A percentile compares a stretch with the other conserved stretches of the same genome.
Conservation (phyloP, 2,329 filamentous ascomycete species). For the Dichotomopilus funicola region DNA sequence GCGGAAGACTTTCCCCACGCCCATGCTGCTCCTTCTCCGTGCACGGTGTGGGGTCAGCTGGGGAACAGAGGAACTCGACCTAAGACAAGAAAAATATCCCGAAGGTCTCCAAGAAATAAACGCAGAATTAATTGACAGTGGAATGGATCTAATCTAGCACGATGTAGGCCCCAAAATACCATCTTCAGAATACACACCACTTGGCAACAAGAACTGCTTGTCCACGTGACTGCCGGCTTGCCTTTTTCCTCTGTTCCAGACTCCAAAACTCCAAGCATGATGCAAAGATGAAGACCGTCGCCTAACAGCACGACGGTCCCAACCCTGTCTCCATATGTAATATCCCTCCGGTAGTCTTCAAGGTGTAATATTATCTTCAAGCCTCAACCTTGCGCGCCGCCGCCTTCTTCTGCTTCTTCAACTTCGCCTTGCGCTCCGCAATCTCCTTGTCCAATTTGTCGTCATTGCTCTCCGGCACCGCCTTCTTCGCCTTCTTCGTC, state of each 20-base stretch:
- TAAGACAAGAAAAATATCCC: too few relatives aligned
- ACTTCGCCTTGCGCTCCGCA: constrained; percentile 49
- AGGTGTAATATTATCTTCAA: background rate
- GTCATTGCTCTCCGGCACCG: constrained; percentile 42
- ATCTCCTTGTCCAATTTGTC: constrained; percentile 52
- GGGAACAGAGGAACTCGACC: too few relatives aligned
- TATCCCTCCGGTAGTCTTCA: background rate
- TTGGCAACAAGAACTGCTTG: constrained; percentile 4
- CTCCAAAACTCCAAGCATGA: constrained; percentile 24
- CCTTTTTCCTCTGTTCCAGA: constrained; percentile 18
- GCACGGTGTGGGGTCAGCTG: background rate
- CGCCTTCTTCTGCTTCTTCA: constrained; percentile 54
- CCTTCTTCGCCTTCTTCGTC: constrained; percentile 34
- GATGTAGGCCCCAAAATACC: too few relatives aligned
- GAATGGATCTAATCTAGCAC: too few relatives aligned
- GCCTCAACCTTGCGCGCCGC: constrained; percentile 36
- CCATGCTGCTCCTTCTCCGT: constrained; percentile 2
- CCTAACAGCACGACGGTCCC: background rate
- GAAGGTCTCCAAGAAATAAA: too few relatives aligned
- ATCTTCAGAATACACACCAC: background rate
- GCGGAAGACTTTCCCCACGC: background rate
- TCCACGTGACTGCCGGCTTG: constrained; percentile 5
- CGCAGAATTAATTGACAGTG: too few relatives aligned
- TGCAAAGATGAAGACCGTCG: constrained; percentile 10
- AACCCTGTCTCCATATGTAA: background rate